Conservation (phyloP, 2,329 filamentous ascomycete genomes). For the Penicillium sumatraense region DNA sequence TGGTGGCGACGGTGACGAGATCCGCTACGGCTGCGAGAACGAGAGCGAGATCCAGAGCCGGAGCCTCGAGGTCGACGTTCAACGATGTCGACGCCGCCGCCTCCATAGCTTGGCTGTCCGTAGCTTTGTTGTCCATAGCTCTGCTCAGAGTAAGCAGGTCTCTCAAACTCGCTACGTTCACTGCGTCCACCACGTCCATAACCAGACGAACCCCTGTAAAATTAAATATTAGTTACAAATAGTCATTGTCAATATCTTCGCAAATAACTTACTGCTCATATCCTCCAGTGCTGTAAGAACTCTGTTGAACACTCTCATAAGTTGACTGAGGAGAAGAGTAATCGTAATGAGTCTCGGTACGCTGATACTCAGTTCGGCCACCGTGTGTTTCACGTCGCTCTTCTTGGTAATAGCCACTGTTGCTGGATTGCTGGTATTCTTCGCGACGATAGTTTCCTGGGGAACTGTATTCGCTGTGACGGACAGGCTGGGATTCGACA, state of each 20-base stretch:
- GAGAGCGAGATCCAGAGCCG: conserved; percentile 28
- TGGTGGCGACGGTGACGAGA: conserved; percentile 15
- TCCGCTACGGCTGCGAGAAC: conserved; percentile 22
- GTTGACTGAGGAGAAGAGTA: conserved; percentile 18
- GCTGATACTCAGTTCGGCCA: conserved; percentile 20
- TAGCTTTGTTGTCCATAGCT: conserved; percentile 21
- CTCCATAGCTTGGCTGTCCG: conserved; percentile 20
- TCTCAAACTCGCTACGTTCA: conserved; percentile 20
- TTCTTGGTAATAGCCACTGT: conserved; percentile 21
- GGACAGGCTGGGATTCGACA: background rate
- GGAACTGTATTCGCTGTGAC: conserved; percentile 10
- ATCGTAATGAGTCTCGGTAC: conserved; percentile 22
- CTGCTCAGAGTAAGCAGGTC: conserved; percentile 16
- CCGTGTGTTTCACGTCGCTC: conserved; percentile 23
- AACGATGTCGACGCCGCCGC: conserved; percentile 22
- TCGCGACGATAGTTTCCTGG: conserved; percentile 21
- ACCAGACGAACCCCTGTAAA: conserved; percentile 25
- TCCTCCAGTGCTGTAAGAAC: conserved; percentile 15
- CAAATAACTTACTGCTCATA: conserved; percentile 32
- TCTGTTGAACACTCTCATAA: conserved; percentile 16
- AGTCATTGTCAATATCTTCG: too few species aligned
- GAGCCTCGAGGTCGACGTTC: conserved; percentile 28
- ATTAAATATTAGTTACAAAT: conserved; percentile 7
- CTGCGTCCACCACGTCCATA: conserved; percentile 22
- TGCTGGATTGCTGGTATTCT: conserved; percentile 17